Percentiles rank a stretch among this genome's conserved stretches.
Conservation (phyloP, 2,329 filamentous ascomycete genomes). For the Colletotrichum magnum region DNA sequence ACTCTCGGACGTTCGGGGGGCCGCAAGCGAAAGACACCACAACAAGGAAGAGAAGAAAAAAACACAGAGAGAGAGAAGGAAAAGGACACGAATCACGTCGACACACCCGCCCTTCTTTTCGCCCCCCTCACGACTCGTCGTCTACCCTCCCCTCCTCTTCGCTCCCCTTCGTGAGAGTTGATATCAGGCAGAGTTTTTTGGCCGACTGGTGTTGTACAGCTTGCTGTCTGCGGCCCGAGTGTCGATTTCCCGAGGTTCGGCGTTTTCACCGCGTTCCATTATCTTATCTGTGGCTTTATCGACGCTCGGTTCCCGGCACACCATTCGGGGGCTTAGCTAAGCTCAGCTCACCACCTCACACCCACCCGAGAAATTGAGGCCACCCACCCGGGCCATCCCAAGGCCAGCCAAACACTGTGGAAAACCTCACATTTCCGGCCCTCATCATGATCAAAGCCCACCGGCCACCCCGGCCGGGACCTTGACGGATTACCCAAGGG, state of each 20-base stretch:
- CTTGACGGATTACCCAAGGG: no score
- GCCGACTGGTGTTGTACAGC: no score
- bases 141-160: not conserved
- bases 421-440: no score
- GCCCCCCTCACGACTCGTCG: constrained; percentile 2
- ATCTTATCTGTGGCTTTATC: constrained; percentile 17
- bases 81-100: constrained; percentile 9
- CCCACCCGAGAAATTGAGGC: constrained; percentile 20
- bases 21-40: no score
- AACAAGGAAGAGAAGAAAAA: no score
- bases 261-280: not conserved
- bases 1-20: not conserved
- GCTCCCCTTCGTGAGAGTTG: not conserved
- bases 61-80: no score
- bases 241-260: constrained; percentile 30
- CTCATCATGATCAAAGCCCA: no score
- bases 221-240: not conserved
- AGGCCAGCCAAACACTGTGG: no score
- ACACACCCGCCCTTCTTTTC: not conserved
- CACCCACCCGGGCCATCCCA: not conserved
- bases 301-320: not conserved
- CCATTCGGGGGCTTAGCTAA: not conserved
- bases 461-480: no score
- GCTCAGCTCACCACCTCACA: not conserved
- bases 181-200: no score